Conservation (phyloP, 768 basidiomycete species). For the Leccinum rimulosum region DNA sequence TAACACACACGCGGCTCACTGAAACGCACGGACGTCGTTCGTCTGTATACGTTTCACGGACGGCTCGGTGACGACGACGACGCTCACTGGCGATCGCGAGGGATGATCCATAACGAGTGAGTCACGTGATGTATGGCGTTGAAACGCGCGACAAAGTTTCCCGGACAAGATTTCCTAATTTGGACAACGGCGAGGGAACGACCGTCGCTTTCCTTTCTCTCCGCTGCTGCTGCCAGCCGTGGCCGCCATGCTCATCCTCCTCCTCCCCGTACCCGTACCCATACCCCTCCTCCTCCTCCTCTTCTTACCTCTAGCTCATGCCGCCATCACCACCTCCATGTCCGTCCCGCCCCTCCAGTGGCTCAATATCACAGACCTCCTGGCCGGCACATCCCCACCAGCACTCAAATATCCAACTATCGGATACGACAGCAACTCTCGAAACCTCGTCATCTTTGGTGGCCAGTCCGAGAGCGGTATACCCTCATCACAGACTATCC, state of each 20-base stretch:
- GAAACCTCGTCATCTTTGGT: slow-evolving; percentile 69
- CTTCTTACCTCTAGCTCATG: slow-evolving; percentile 16
- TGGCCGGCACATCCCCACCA: slow-evolving; percentile 53
- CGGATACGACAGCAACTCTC: slow-evolving; percentile 49
- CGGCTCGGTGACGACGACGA: not conserved
- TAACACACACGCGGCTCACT: slow-evolving; percentile 20
- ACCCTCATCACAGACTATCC: slow-evolving; percentile 60
- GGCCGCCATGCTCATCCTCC: not conserved
- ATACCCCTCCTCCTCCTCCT: slow-evolving; percentile 7
- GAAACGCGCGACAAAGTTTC: not conserved
- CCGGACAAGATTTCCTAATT: slow-evolving; percentile 1
- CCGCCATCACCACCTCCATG: slow-evolving; percentile 46
- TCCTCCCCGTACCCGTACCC: not conserved
- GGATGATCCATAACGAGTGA: slow-evolving; percentile 10
- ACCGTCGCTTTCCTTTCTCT: slow-evolving; percentile 18
- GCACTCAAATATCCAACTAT: slow-evolving; percentile 72
- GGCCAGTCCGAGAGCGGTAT: slow-evolving; percentile 69
- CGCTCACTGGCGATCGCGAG: not conserved
- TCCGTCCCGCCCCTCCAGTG: slow-evolving; percentile 47
- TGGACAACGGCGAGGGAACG: slow-evolving; percentile 12
- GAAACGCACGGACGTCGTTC: slow-evolving; percentile 29
- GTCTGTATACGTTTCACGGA: slow-evolving; percentile 37
- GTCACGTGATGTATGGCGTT: not conserved
- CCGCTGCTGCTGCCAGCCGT: not conserved
- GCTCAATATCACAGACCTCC: slow-evolving; percentile 65